A percentile compares a stretch with the other conserved stretches of the same genome.
These are phyloP conservation scores for Aspergillus pseudoglaucus DNA, from an alignment of 2,329 filamentous ascomycete species.

Conservation along the genomic window DNA sequence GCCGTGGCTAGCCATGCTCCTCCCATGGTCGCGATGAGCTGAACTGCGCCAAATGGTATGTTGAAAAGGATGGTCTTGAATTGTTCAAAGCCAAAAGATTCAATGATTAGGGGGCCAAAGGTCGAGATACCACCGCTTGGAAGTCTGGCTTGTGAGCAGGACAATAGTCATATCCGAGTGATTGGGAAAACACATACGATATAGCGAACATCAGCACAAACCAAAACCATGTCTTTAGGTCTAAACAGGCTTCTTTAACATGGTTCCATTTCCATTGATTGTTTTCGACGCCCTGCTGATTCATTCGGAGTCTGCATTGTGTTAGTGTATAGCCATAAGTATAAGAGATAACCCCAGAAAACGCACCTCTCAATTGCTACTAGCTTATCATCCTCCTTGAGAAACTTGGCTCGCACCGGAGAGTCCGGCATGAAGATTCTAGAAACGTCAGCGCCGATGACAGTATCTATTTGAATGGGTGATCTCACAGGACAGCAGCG, in stretches of 20 bases:
- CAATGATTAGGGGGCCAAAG: slow-evolving; percentile 54
- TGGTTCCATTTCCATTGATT: slow-evolving; percentile 48
- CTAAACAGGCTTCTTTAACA: slow-evolving; percentile 48
- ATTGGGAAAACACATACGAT: slow-evolving; percentile 28
- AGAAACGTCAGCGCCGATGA: neutral
- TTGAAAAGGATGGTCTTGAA: slow-evolving; percentile 56
- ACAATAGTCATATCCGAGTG: too few relatives aligned
- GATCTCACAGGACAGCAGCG: slow-evolving; percentile 40
- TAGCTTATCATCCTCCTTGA: slow-evolving; percentile 51
- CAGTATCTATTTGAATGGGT: neutral
- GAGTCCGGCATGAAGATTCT: slow-evolving; percentile 56
- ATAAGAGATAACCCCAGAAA: too few relatives aligned
- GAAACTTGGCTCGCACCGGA: slow-evolving; percentile 53
- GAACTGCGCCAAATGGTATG: slow-evolving; percentile 55
- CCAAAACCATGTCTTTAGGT: slow-evolving; percentile 58
- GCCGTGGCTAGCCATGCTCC: slow-evolving; percentile 51
- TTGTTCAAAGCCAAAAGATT: slow-evolving; percentile 51
- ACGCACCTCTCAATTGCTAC: slow-evolving; percentile 50
- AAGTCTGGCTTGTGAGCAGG: slow-evolving; percentile 29
- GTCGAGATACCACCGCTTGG: slow-evolving; percentile 54
- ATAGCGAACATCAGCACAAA: slow-evolving; percentile 49
- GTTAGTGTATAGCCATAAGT: neutral
- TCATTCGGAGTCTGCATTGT: slow-evolving; percentile 38
- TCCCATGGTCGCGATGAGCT: slow-evolving; percentile 54
- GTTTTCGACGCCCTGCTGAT: slow-evolving; percentile 40